Percentiles rank a stretch among this genome's conserved stretches.
Conservation (phyloP, 2,329 filamentous ascomycete species). For the Zelopaecilomyces penicillatus region DNA sequence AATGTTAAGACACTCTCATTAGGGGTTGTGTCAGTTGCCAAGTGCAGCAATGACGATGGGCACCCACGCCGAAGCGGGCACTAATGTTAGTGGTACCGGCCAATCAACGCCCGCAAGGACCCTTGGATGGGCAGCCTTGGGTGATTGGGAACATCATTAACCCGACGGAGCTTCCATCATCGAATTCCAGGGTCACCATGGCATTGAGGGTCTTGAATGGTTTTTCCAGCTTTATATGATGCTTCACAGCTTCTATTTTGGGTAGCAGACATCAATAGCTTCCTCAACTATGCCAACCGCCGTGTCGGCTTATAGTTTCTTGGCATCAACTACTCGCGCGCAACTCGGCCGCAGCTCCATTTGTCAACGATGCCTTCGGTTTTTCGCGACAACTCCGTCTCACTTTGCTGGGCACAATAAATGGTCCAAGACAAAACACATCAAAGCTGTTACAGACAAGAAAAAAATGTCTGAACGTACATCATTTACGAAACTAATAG, state of each 20-base stretch:
- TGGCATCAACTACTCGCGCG: no score
- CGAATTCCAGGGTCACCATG: no score
- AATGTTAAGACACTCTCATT: no score
- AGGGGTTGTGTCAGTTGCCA: no score
- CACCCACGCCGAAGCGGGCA: neutral
- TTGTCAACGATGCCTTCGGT: constrained; percentile 41
- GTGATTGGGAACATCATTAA: constrained; percentile 21
- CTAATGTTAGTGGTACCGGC: constrained; percentile 8
- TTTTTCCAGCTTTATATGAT: no score
- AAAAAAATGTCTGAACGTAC: constrained; percentile 67
- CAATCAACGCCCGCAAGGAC: constrained; percentile 9
- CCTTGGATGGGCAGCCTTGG: constrained; percentile 4
- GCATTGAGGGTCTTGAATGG: no score
- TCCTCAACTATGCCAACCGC: no score
- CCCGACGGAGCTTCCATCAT: constrained; percentile 16
- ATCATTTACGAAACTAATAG: constrained; percentile 62
- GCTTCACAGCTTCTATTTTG: no score
- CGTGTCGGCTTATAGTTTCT: no score
- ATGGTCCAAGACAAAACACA: constrained; percentile 95
- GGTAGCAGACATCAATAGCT: no score
- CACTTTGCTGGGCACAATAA: constrained; percentile 69
- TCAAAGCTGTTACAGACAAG: constrained; percentile 79
- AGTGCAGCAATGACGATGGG: constrained; percentile 7
- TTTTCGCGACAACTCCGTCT: constrained; percentile 36
- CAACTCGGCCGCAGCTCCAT: constrained; percentile 11